Conservation (phyloP, 345 rosid species). For the Populus pruinosa region DNA sequence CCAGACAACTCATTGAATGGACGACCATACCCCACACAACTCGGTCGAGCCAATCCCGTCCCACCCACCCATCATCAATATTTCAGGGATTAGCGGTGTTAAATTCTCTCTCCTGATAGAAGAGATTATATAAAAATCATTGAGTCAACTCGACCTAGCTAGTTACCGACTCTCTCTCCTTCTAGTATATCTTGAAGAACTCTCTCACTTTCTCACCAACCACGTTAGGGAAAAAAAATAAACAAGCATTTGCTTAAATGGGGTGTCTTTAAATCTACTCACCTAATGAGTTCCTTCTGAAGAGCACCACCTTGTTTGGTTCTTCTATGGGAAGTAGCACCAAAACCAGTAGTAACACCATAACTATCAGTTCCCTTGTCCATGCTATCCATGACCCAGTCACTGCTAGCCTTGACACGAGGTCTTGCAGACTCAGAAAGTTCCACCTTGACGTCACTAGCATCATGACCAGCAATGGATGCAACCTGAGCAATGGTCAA, state of each 20-base stretch:
- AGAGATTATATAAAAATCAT: neutral
- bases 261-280: neutral
- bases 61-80: neutral
- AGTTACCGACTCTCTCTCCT: no score
- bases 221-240: neutral
- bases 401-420: slow-evolving; percentile 29
- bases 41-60: neutral
- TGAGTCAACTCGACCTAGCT: neutral
- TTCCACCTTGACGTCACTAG: slow-evolving; percentile 8
- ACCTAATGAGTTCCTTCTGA: slow-evolving; percentile 31
- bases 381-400: slow-evolving; percentile 32
- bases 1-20: neutral
- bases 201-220: neutral
- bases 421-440: slow-evolving; percentile 23
- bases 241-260: neutral
- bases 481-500: slow-evolving; percentile 82
- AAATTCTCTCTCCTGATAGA: neutral
- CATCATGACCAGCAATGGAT: slow-evolving; percentile 33
- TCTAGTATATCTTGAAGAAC: neutral
- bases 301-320: slow-evolving; percentile 27
- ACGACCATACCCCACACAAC: neutral
- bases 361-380: slow-evolving; percentile 24
- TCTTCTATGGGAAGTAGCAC: slow-evolving; percentile 32
- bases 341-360: slow-evolving; percentile 30
- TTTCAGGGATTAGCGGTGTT: neutral